A percentile compares a stretch with the other conserved stretches of the same genome.
Evolutionary conservation across 495 filamentous ascomycete genomes (phyloP).

Genomic region (Podospora conica): DNA sequence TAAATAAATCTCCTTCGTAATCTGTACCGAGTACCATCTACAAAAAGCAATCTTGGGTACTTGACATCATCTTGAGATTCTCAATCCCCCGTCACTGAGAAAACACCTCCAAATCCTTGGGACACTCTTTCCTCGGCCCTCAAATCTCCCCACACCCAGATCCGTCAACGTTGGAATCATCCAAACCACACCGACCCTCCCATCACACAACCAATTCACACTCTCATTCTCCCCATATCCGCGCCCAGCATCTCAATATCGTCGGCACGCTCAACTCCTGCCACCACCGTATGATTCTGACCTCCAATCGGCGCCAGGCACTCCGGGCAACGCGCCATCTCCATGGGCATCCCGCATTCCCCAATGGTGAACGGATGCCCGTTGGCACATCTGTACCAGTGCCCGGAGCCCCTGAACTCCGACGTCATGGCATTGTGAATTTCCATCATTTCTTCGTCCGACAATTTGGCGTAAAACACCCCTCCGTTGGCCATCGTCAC

Average conservation of each 20-base stretch:
- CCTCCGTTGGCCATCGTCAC: constrained; percentile 40
- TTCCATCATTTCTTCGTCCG: constrained; percentile 23
- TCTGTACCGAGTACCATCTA: no score
- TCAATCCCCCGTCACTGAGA: no score
- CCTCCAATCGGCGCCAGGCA: constrained; percentile 60
- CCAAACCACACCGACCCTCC: no score
- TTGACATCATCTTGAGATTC: no score
- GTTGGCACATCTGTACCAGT: constrained; percentile 33
- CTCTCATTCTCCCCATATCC: neutral
- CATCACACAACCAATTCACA: no score
- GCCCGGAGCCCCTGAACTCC: constrained; percentile 24
- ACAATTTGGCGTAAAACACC: constrained; percentile 44
- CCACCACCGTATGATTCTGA: constrained; percentile 50
- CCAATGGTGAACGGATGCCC: constrained; percentile 57
- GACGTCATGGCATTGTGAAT: constrained; percentile 30
- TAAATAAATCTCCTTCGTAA: no score
- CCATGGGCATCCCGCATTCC: constrained; percentile 66
- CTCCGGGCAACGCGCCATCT: constrained; percentile 57
- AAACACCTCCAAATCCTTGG: no score
- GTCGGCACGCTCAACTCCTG: neutral
- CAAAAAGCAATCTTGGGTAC: no score
- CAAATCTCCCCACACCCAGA: no score
- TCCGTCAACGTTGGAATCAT: no score
- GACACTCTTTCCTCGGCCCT: no score
- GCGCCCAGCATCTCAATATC: constrained; percentile 5